phyloP scores from a whole-genome alignment of 2,329 filamentous ascomycete species.

The Sporothrix pallida region DNA sequence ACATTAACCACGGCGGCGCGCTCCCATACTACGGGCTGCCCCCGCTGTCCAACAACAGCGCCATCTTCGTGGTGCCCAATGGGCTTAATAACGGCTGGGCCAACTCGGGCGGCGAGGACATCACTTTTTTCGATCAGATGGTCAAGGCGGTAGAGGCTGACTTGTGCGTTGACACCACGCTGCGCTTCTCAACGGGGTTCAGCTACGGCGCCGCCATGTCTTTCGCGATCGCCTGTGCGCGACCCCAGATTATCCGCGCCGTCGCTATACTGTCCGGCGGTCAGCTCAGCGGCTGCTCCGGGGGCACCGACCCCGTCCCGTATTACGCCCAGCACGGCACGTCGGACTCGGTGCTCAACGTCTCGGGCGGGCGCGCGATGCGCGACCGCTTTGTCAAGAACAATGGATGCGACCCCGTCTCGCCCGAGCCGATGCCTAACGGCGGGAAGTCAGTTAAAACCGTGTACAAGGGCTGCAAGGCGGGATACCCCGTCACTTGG shows the following conservation, averaged over 20 bases:
- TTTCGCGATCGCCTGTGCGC: not conserved
- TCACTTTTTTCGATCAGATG: slow-evolving; percentile 6
- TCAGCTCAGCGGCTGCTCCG: slow-evolving; percentile 10
- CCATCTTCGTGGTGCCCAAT: slow-evolving; percentile 1
- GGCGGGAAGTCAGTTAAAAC: not conserved
- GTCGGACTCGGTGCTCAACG: not conserved
- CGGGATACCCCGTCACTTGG: not conserved
- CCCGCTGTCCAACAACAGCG: slow-evolving; percentile 1
- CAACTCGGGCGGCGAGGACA: not conserved
- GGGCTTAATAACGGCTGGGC: slow-evolving; percentile 6
- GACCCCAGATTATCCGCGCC: not conserved
- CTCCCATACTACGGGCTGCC: not conserved
- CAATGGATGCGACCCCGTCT: not conserved
- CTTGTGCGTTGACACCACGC: not conserved
- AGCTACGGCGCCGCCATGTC: slow-evolving; percentile 4
- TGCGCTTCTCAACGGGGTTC: not conserved
- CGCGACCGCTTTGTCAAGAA: not conserved
- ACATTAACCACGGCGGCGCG: not conserved
- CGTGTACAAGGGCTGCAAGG: not conserved
- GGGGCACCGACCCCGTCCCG: not conserved
- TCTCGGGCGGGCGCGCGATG: not conserved
- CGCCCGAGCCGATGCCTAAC: slow-evolving; percentile 1
- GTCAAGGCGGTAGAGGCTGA: slow-evolving; percentile 1
- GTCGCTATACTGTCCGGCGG: not conserved
- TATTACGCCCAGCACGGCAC: not conserved